Evolutionary conservation across 2,329 filamentous ascomycete species (phyloP).

Genomic region (Ophiostoma sp.): DNA sequence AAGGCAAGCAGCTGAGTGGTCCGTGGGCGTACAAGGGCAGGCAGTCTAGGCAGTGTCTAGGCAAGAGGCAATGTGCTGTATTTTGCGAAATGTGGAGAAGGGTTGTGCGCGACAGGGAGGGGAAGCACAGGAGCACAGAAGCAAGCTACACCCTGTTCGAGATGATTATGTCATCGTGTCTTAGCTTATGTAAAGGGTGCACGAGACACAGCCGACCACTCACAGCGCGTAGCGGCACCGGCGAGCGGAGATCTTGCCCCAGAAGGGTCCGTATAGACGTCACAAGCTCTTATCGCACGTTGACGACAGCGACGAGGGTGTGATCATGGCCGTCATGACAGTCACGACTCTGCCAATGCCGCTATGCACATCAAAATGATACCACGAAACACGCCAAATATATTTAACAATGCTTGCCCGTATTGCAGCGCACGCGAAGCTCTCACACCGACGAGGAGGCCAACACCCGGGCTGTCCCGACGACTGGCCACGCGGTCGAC

Average conservation of each 20-base stretch:
- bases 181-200: background rate
- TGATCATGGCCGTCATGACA: background rate
- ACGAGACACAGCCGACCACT: background rate
- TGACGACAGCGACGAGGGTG: background rate
- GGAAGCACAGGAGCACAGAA: background rate
- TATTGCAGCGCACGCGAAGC: conserved; percentile 2
- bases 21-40: background rate
- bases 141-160: background rate
- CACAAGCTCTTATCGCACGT: background rate
- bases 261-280: background rate
- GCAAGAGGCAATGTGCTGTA: background rate
- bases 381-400: background rate
- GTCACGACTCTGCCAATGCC: background rate
- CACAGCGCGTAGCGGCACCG: background rate
- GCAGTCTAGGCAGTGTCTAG: background rate
- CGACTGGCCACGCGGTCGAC: background rate
- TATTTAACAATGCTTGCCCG: background rate
- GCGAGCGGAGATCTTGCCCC: conserved; percentile 5
- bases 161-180: background rate
- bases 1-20: conserved; percentile 3
- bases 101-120: background rate
- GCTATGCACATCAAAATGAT: background rate
- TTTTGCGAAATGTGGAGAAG: conserved; percentile 10
- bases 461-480: background rate
- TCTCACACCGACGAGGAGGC: background rate